Conservation (phyloP, 768 basidiomycete genomes). For the Gelatoporia subvermispora region DNA sequence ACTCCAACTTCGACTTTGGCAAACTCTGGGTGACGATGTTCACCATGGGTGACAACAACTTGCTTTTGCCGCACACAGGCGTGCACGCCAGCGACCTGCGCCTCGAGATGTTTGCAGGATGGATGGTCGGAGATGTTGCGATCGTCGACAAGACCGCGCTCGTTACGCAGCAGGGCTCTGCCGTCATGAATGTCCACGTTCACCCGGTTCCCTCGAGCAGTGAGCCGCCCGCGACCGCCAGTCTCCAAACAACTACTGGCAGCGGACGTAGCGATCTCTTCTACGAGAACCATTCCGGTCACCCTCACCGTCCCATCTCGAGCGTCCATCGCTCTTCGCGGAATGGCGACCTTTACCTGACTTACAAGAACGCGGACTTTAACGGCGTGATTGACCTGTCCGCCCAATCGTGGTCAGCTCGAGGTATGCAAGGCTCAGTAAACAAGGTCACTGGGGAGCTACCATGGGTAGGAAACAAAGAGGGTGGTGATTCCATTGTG, state of each 20-base stretch:
- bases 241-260: conserved; percentile 45
- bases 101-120: conserved; percentile 49
- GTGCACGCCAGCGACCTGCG: conserved; percentile 35
- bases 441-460: conserved; percentile 8
- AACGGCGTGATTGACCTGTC: conserved; percentile 42
- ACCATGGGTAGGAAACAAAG: conserved; percentile 25
- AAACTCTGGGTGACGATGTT: conserved; percentile 42
- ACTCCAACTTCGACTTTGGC: conserved; percentile 38
- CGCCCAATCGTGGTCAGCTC: conserved; percentile 31
- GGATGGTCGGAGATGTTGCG: conserved; percentile 57
- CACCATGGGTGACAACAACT: conserved; percentile 31
- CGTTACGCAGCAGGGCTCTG: conserved; percentile 47
- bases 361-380: conserved; percentile 47
- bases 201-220: conserved; percentile 31
- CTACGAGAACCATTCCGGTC: conserved; percentile 35
- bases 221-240: conserved; percentile 30
- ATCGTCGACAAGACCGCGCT: conserved; percentile 37
- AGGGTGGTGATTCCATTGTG: conserved; percentile 24
- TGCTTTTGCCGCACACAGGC: conserved; percentile 41
- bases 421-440: conserved; percentile 18
- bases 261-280: conserved; percentile 49
- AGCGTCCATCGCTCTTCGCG: conserved; percentile 42
- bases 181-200: conserved; percentile 43
- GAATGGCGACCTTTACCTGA: conserved; percentile 53
- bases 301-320: conserved; percentile 43